phyloP scores from a whole-genome alignment of 495 filamentous ascomycete species.

The Hypoxylon fuscum region DNA sequence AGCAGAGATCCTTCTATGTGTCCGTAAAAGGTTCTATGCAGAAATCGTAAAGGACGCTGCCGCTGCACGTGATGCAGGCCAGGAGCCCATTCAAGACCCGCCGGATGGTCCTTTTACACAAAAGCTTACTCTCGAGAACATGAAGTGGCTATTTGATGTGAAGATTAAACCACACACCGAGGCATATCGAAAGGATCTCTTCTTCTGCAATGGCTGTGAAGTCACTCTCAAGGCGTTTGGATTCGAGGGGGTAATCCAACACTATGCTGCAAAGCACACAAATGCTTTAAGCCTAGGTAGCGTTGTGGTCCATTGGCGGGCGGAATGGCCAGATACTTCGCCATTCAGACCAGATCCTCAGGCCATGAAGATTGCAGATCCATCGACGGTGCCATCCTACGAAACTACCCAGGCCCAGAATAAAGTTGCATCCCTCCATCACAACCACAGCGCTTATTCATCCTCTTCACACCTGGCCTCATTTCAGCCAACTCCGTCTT shows the following conservation, averaged over 20 bases:
- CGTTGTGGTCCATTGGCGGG: constrained; percentile 76
- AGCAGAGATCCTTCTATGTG: constrained; percentile 68
- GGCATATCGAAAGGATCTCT: constrained; percentile 69
- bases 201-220: constrained; percentile 76
- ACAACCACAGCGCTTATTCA: constrained; percentile 10
- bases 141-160: constrained; percentile 84
- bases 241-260: constrained; percentile 80
- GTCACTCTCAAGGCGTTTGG: constrained; percentile 69
- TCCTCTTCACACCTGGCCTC: constrained; percentile 6
- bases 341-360: constrained; percentile 54
- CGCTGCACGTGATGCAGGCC: constrained; percentile 53
- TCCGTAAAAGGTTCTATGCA: constrained; percentile 69
- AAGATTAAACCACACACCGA: constrained; percentile 76
- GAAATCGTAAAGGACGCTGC: constrained; percentile 62
- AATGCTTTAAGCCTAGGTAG: constrained; percentile 70
- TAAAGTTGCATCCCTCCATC: not conserved
- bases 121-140: constrained; percentile 78
- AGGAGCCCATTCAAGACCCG: constrained; percentile 52
- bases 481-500: constrained; percentile 13
- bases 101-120: constrained; percentile 63
- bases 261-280: constrained; percentile 83
- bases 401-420: constrained; percentile 8
- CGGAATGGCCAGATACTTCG: constrained; percentile 78
- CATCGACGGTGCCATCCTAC: not conserved
- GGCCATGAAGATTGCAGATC: not conserved